A percentile compares a stretch with the other conserved stretches of the same genome.
phyloP scores from a whole-genome alignment of 768 basidiomycete genomes.

The Leccinellum luteum region DNA sequence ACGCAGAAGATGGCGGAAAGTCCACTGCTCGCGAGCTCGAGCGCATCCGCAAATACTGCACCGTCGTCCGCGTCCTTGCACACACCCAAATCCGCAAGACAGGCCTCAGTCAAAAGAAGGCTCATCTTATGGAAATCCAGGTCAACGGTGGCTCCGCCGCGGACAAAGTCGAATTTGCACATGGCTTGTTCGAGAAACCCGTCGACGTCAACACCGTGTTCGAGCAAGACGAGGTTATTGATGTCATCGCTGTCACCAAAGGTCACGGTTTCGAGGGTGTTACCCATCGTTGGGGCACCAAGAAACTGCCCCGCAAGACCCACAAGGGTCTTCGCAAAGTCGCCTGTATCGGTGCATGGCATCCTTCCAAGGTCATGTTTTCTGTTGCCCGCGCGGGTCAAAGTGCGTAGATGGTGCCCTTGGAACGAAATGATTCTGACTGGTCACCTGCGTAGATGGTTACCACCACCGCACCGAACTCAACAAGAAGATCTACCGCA shows the following conservation, averaged over 20 bases:
- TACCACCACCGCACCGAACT: constrained; percentile 97
- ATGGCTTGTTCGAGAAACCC: constrained; percentile 94
- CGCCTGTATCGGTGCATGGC: constrained; percentile 98
- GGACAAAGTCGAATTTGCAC: constrained; percentile 97
- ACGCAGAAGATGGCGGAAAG: constrained; percentile 92
- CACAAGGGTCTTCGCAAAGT: constrained; percentile 99
- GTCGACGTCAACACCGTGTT: constrained; percentile 83
- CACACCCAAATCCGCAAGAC: constrained; percentile 99
- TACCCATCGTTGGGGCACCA: constrained; percentile 98
- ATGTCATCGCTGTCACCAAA: constrained; percentile 97
- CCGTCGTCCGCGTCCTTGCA: constrained; percentile 97
- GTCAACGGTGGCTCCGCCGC: constrained; percentile 94
- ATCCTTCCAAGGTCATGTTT: constrained; percentile 99
- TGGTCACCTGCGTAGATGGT: constrained; percentile 55
- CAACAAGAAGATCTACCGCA: constrained; percentile 99
- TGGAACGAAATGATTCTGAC: neutral
- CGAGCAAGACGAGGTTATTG: constrained; percentile 95
- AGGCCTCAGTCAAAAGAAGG: constrained; percentile 97
- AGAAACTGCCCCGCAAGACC: constrained; percentile 97
- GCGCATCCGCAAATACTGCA: constrained; percentile 99
- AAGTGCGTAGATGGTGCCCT: constrained; percentile 54
- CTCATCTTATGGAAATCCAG: constrained; percentile 99
- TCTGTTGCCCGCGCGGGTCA: constrained; percentile 99
- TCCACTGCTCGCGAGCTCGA: constrained; percentile 93
- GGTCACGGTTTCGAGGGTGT: constrained; percentile 99